Evolutionary conservation across 768 basidiomycete genomes (phyloP).

Genomic region (Galerina sulciceps): DNA sequence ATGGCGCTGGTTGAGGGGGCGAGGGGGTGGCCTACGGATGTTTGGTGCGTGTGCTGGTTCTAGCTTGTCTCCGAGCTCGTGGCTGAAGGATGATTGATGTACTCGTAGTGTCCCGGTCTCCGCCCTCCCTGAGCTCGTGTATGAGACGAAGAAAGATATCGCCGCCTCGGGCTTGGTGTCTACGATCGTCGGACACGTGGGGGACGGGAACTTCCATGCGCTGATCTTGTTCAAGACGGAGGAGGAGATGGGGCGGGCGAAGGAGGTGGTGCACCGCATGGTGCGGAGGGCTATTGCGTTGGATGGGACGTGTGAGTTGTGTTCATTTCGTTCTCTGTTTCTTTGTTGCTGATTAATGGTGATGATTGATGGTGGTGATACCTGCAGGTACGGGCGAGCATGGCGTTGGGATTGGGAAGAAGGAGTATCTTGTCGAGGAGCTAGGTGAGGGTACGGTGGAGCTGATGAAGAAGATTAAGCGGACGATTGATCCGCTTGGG

Average conservation of each 20-base stretch:
- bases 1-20: slow-evolving; percentile 60
- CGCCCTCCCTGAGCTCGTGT: slow-evolving; percentile 63
- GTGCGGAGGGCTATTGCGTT: slow-evolving; percentile 69
- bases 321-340: background rate
- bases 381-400: slow-evolving; percentile 76
- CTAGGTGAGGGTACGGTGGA: slow-evolving; percentile 82
- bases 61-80: no score
- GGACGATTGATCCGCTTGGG: slow-evolving; percentile 70
- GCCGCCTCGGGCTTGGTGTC: slow-evolving; percentile 56
- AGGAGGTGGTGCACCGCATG: slow-evolving; percentile 59
- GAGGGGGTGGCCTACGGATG: slow-evolving; percentile 74
- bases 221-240: slow-evolving; percentile 62
- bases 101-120: slow-evolving; percentile 60
- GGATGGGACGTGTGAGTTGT: slow-evolving; percentile 70
- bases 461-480: slow-evolving; percentile 83
- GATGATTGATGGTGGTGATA: background rate
- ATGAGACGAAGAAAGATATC: slow-evolving; percentile 76
- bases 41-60: slow-evolving; percentile 51
- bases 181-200: slow-evolving; percentile 77
- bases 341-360: background rate
- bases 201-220: slow-evolving; percentile 63
- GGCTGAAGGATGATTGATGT: background rate
- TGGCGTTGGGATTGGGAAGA: slow-evolving; percentile 86
- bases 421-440: slow-evolving; percentile 76
- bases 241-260: slow-evolving; percentile 48